A percentile compares a stretch with the other conserved stretches of the same genome.
phyloP scores from a whole-genome alignment of 1,139 yeast species.

The Kurtzmaniella natalensis region DNA sequence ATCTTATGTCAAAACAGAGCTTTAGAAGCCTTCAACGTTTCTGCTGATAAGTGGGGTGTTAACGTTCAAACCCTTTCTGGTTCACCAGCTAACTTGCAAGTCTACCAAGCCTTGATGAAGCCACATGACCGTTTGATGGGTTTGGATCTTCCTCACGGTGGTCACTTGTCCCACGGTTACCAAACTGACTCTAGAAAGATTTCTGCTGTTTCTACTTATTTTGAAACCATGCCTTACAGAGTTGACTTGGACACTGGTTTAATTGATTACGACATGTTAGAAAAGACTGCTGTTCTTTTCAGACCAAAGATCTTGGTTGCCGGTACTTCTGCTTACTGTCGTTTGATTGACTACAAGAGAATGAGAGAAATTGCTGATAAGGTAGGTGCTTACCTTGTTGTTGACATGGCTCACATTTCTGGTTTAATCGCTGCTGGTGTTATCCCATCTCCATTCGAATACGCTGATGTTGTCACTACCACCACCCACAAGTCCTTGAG shows the following conservation, averaged over 20 bases:
- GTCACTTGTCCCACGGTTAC: constrained; percentile 97
- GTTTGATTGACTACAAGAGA: constrained; percentile 90
- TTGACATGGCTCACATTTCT: constrained; percentile 98
- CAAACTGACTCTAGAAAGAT: constrained; percentile 94
- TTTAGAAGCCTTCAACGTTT: constrained; percentile 74
- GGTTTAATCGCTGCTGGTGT: constrained; percentile 97
- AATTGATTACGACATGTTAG: constrained; percentile 92
- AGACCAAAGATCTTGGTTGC: constrained; percentile 96
- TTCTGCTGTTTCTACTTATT: constrained; percentile 92
- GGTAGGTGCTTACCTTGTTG: constrained; percentile 93
- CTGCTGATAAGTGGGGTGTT: constrained; percentile 92
- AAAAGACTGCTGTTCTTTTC: constrained; percentile 81
- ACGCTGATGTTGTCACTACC: constrained; percentile 96
- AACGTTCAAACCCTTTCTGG: constrained; percentile 96
- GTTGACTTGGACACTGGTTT: constrained; percentile 87
- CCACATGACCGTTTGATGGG: constrained; percentile 98
- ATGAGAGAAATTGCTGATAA: constrained; percentile 96
- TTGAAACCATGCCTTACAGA: constrained; percentile 98
- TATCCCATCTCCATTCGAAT: constrained; percentile 92
- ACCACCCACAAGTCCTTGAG: constrained; percentile 97
- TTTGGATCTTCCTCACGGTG: constrained; percentile 95
- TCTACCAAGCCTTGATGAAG: constrained; percentile 89
- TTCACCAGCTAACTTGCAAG: constrained; percentile 96
- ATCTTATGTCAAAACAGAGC: constrained; percentile 90
- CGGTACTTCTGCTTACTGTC: constrained; percentile 96